These are phyloP conservation scores for Trifolium repens DNA, from an alignment of 306 rosid genomes.

Conservation along the genomic window DNA sequence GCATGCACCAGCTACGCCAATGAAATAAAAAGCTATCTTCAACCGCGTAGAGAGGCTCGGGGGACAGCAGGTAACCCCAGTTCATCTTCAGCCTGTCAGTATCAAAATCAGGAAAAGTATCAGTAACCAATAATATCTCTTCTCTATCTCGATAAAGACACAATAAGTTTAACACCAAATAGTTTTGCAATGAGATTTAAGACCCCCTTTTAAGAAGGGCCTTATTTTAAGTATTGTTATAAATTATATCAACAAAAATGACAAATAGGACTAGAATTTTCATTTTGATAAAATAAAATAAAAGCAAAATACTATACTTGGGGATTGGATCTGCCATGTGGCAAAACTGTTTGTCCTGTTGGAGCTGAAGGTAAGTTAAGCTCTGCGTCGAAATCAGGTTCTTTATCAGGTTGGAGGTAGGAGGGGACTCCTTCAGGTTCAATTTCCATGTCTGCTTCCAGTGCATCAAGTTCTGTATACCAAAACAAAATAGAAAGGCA, in stretches of 20 bases:
- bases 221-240: conserved; percentile 13
- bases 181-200: background rate
- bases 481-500: background rate
- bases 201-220: background rate
- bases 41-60: conserved; percentile 79
- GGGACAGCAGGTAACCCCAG: conserved; percentile 94
- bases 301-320: conserved; percentile 56
- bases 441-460: conserved; percentile 91
- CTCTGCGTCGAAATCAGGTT: conserved; percentile 81
- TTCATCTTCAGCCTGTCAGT: conserved; percentile 79
- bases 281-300: background rate
- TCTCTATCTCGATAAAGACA: no score
- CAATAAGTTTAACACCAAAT: no score
- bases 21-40: conserved; percentile 24
- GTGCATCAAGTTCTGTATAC: conserved; percentile 83
- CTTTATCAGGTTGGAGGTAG: conserved; percentile 95
- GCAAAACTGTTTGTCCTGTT: conserved; percentile 60
- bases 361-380: conserved; percentile 95
- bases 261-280: background rate
- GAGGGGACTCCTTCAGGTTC: conserved; percentile 95
- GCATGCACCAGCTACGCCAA: conserved; percentile 32
- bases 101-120: conserved; percentile 33
- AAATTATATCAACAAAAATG: background rate
- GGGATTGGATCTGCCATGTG: conserved; percentile 70
- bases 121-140: conserved; percentile 1